These are phyloP conservation scores for Hirschfeldia incana DNA, from an alignment of 345 rosid genomes.

Conservation along the genomic window DNA sequence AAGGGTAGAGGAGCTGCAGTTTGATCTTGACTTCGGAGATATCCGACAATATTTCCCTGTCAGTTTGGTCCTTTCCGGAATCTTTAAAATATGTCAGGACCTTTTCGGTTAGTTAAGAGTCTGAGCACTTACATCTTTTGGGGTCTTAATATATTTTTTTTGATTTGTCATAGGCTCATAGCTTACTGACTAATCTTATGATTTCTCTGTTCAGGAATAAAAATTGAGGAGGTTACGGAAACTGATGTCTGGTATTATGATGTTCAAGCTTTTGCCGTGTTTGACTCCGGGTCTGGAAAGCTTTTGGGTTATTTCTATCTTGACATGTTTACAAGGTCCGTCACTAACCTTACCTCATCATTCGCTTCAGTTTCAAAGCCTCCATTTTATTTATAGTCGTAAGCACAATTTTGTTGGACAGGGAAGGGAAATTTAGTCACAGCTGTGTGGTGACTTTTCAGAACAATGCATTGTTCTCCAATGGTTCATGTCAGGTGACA, in stretches of 20 bases:
- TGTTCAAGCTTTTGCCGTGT: conserved; percentile 68
- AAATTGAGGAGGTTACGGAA: conserved; percentile 69
- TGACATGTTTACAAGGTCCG: conserved; percentile 75
- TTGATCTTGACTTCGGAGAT: conserved; percentile 76
- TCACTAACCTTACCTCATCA: conserved; percentile 14
- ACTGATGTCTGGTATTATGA: conserved; percentile 77
- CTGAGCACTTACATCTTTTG: neutral
- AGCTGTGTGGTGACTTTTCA: conserved; percentile 87
- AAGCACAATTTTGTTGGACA: conserved; percentile 37
- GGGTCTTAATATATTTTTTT: neutral
- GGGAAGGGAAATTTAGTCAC: conserved; percentile 86
- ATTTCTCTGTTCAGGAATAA: conserved; percentile 57
- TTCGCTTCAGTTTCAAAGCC: conserved; percentile 17
- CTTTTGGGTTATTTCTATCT: conserved; percentile 89
- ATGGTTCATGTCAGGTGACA: conserved; percentile 67
- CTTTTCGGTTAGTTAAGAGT: conserved; percentile 65
- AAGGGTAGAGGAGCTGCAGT: conserved; percentile 75
- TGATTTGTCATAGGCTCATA: conserved; percentile 3
- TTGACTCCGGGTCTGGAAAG: conserved; percentile 76
- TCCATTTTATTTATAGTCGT: conserved; percentile 19
- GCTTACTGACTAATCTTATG: conserved; percentile 2
- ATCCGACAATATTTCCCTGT: conserved; percentile 81
- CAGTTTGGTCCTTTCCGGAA: conserved; percentile 80
- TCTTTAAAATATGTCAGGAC: conserved; percentile 86
- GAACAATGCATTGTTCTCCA: conserved; percentile 63